Base-by-base conservation (phyloP, 306 rosid genomes). In the Trifolium dubium region DNA sequence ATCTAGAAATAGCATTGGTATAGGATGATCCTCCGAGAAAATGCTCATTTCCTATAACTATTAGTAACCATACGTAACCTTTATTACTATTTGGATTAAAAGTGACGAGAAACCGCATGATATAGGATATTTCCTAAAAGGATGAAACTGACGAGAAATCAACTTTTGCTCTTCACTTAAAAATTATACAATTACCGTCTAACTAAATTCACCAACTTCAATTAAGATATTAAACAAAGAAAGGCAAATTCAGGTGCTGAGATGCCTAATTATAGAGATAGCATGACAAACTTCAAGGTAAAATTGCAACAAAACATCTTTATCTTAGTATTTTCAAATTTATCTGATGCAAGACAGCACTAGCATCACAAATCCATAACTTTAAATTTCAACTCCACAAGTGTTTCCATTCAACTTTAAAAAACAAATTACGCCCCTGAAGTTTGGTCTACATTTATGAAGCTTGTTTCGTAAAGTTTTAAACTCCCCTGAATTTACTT, bases 21-120 rank as follows among this genome's bases (percentile, higher is more conserved):
- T 18, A 62, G 71, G 71, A 34, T 62, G 77, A 61, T 32, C 51
- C 78, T 62, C 63, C 63, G 63, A 49, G 37, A 74, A 63, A 15
- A 43, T 44, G 46, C n/a, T 17, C 14, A 43, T 60, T 73, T 31
- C 60, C 35, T n/a, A 39, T 23, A 39, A 28, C 17, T 11, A 13
- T 46, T 12, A 46, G 51, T 46, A 46, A 46, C 51, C 12, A 12
- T 43, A 43, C 12, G 15, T 46, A 15, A 46, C n/a, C 12, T 46
- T 46, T 11, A 46, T 12, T 46, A 13, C 51, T 46, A 46, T 46
- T 46, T 46, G 15, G 51, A 13, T 46, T 12, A 40, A 23, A 23
- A 23, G 23, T 23, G 23, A 23, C 23, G 23, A 23, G 23, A 23
- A 23, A 23, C 23, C 23, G 1, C 23, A 23, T 31, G 34, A 43